These are phyloP conservation scores for Globisporangium emineosum DNA, from an alignment of 352 stramenopile genomes.

Conservation along the genomic window DNA sequence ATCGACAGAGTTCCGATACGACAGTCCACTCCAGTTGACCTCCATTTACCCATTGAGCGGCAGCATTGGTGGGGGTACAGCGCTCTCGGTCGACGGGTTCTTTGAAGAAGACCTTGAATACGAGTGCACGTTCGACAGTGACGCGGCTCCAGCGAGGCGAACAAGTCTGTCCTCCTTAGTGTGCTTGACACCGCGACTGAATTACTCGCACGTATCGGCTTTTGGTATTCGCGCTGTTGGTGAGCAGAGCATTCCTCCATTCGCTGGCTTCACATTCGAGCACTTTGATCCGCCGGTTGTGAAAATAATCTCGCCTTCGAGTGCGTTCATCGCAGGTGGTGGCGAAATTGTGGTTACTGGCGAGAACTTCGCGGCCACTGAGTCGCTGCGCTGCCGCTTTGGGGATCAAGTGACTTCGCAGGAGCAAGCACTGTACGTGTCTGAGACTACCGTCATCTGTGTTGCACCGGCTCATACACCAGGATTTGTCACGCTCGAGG, in stretches of 20 bases:
- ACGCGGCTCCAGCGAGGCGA: constrained; percentile 5
- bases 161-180: constrained; percentile 22
- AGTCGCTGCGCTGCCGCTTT: constrained; percentile 32
- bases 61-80: constrained; percentile 24
- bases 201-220: constrained; percentile 3
- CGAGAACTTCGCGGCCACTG: constrained; percentile 27
- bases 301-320: constrained; percentile 20
- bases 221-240: constrained; percentile 6
- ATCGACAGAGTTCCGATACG: constrained; percentile 22
- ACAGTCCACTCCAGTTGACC: constrained; percentile 13
- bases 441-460: constrained; percentile 27
- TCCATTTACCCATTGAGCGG: constrained; percentile 25
- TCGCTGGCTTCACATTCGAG: constrained; percentile 6
- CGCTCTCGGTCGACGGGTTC: constrained; percentile 18
- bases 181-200: constrained; percentile 19
- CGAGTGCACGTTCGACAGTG: constrained; percentile 24
- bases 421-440: constrained; percentile 23
- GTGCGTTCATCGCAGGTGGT: constrained; percentile 21
- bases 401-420: constrained; percentile 17
- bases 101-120: constrained; percentile 27
- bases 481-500: constrained; percentile 32
- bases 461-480: constrained; percentile 18
- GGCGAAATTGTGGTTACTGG: constrained; percentile 31
- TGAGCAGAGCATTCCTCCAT: neutral
- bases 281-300: constrained; percentile 28